phyloP scores from a whole-genome alignment of 306 rosid genomes.

The Astragalus membranaceus region DNA sequence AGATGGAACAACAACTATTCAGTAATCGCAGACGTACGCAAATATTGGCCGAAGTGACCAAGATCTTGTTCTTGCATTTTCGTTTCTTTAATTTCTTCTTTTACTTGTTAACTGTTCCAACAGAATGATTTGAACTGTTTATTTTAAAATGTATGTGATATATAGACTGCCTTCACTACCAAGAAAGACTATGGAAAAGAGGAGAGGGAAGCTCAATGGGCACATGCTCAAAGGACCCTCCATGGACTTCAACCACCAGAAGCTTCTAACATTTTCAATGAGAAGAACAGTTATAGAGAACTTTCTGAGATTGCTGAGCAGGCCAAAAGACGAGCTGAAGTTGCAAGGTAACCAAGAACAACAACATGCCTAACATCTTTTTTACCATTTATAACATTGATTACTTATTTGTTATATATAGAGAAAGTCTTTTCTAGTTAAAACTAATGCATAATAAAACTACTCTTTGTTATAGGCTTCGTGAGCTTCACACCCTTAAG shows the following conservation, averaged over 20 bases:
- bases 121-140: not conserved
- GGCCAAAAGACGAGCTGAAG: slow-evolving; percentile 94
- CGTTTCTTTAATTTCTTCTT: too few species aligned
- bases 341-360: slow-evolving; percentile 65
- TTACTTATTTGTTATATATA: not conserved
- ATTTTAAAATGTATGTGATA: slow-evolving; percentile 5
- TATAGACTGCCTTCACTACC: slow-evolving; percentile 98
- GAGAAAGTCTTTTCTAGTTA: not conserved
- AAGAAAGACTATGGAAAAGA: slow-evolving; percentile 96
- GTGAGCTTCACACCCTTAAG: slow-evolving; percentile 92
- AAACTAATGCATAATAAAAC: not conserved
- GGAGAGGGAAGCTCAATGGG: slow-evolving; percentile 99
- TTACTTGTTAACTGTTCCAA: too few species aligned
- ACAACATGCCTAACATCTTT: too few species aligned
- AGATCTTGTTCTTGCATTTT: too few species aligned
- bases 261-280: slow-evolving; percentile 45
- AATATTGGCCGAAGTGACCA: too few species aligned
- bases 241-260: slow-evolving; percentile 97
- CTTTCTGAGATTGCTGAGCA: slow-evolving; percentile 97
- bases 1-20: too few species aligned
- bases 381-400: not conserved
- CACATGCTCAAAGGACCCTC: slow-evolving; percentile 89
- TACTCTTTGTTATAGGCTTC: slow-evolving; percentile 50
- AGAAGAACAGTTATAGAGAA: slow-evolving; percentile 82
- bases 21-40: too few species aligned